A percentile compares a stretch with the other conserved stretches of the same genome.
These are phyloP conservation scores for Sphaerulina populicola DNA, from an alignment of 2,329 filamentous ascomycete species.

Conservation along the genomic window DNA sequence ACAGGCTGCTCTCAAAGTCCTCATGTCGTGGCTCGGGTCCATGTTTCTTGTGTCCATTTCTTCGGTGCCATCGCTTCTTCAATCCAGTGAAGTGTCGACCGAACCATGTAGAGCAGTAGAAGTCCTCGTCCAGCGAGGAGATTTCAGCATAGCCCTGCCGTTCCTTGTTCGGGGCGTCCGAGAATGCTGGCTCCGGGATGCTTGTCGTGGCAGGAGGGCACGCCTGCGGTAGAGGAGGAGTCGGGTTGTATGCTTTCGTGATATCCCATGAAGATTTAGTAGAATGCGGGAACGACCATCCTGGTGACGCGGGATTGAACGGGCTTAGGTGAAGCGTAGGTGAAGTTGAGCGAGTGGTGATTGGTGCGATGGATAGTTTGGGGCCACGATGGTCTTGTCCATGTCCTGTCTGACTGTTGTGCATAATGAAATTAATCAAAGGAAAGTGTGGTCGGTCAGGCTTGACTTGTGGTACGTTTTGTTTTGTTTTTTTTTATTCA, in stretches of 20 bases:
- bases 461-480: not conserved
- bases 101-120: not conserved
- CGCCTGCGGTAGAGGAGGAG: not conserved
- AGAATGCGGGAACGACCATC: not conserved
- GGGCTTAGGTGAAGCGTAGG: not conserved
- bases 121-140: not conserved
- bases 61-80: not conserved
- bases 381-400: not conserved
- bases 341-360: not conserved
- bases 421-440: not conserved
- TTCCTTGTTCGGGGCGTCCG: not conserved
- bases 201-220: not conserved
- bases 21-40: too few species aligned
- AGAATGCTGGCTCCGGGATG: not conserved
- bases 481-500: too few species aligned
- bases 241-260: not conserved
- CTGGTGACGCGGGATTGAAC: not conserved
- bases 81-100: not conserved
- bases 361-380: not conserved
- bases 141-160: not conserved
- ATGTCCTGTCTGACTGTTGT: not conserved
- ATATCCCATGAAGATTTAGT: not conserved
- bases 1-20: too few species aligned
- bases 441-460: not conserved
- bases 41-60: too few species aligned